Conservation (phyloP, 1,139 yeast genomes). For the Kodamaea ohmeri region DNA sequence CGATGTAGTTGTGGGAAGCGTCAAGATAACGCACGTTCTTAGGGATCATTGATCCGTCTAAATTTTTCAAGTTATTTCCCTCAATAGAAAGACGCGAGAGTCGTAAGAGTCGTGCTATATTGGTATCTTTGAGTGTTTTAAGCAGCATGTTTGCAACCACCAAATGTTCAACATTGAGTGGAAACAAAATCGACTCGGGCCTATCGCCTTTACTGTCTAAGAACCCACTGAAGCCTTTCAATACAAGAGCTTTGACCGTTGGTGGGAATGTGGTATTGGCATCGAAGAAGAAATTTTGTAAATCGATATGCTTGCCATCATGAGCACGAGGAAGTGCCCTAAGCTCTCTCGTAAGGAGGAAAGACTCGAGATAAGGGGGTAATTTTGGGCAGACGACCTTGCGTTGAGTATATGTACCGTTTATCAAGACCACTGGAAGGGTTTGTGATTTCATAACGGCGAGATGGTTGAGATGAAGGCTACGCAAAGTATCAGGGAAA, state of each 20-base stretch:
- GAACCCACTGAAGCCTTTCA: conserved; percentile 7
- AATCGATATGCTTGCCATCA: conserved; percentile 5
- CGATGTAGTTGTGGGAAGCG: conserved; percentile 4
- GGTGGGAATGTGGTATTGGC: neutral
- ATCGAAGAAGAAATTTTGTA: conserved; percentile 7
- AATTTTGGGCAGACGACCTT: conserved; percentile 2
- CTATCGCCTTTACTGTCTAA: neutral
- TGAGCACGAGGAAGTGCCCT: conserved; percentile 1
- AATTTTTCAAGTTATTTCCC: conserved; percentile 1
- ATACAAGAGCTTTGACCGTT: conserved; percentile 1
- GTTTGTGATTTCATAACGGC: conserved; percentile 2
- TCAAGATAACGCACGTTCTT: conserved; percentile 2
- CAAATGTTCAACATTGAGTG: neutral
- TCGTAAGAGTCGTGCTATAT: neutral
- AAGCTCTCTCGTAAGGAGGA: conserved; percentile 4
- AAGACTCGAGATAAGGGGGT: conserved; percentile 5
- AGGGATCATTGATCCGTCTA: conserved; percentile 2
- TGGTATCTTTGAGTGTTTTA: conserved; percentile 4
- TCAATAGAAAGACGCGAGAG: conserved; percentile 5
- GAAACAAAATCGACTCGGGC: conserved; percentile 1
- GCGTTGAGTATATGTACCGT: conserved; percentile 6
- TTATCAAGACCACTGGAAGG: conserved; percentile 2
- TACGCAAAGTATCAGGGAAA: neutral
- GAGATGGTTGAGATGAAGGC: conserved; percentile 5
- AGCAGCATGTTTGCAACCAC: conserved; percentile 5